Evolutionary conservation across 345 rosid genomes (phyloP).

Genomic region (Syzygium oleosum): DNA sequence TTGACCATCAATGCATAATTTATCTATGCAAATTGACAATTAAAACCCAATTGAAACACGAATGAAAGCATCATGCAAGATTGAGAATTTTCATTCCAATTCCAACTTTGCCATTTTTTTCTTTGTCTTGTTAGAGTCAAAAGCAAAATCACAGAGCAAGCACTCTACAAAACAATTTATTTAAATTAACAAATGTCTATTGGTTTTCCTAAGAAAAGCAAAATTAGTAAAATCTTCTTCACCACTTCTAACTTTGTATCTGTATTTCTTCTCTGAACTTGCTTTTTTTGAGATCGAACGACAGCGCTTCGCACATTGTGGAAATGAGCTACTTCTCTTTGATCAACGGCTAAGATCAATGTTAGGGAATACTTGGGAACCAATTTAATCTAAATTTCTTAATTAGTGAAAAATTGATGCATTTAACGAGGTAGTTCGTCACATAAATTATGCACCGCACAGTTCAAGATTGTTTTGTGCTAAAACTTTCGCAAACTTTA

Average conservation of each 20-base stretch:
- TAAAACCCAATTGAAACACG: neutral
- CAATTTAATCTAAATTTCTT: neutral
- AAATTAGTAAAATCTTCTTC: neutral
- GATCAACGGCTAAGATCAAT: neutral
- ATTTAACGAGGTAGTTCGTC: neutral
- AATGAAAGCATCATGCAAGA: neutral
- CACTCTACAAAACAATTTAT: neutral
- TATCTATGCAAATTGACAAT: neutral
- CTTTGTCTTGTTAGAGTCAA: neutral
- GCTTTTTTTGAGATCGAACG: neutral
- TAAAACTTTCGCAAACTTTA: neutral
- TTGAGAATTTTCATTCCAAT: neutral
- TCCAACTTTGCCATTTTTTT: neutral
- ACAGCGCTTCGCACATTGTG: fast-evolving
- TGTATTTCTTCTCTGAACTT: neutral
- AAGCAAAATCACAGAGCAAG: neutral
- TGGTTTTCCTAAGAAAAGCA: neutral
- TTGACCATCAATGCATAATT: neutral
- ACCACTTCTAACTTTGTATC: neutral
- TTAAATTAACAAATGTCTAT: neutral
- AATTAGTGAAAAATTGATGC: neutral
- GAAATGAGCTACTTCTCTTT: neutral
- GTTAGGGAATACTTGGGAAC: neutral
- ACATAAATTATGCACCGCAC: fast-evolving
- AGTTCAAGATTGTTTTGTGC: neutral